Percentiles rank a stretch among this genome's conserved stretches.
Conservation (phyloP, 345 rosid genomes). For the Eutrema japonicum region DNA sequence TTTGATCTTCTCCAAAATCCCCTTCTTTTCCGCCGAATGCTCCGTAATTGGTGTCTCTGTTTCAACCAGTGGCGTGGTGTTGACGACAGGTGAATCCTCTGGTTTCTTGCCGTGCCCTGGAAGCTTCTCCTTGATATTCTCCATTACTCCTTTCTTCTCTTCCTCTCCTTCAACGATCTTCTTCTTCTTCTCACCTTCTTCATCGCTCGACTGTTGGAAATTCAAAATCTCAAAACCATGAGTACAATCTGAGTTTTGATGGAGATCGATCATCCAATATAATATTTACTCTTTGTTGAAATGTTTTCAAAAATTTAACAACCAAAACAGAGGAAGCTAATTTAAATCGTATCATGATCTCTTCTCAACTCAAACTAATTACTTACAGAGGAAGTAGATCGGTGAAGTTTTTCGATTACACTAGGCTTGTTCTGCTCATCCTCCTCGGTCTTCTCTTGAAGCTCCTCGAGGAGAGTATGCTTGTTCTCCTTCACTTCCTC, state of each 20-base stretch:
- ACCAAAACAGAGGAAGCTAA: no score
- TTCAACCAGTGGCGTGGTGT: neutral
- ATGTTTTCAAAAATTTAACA: neutral
- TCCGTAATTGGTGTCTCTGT: conserved; percentile 19
- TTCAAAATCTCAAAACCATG: neutral
- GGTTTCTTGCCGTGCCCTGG: conserved; percentile 45
- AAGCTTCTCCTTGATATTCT: conserved; percentile 68
- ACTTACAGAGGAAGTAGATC: conserved; percentile 94
- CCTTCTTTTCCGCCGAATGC: conserved; percentile 60
- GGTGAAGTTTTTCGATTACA: conserved; percentile 70
- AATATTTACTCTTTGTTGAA: no score
- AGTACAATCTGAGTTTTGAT: neutral
- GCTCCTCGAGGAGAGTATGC: conserved; percentile 55
- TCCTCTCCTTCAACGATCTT: conserved; percentile 47
- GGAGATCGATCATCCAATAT: neutral
- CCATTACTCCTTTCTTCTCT: conserved; percentile 67
- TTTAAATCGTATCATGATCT: no score
- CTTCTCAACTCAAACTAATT: neutral
- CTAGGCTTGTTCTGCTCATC: conserved; percentile 57
- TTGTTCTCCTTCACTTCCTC: conserved; percentile 29
- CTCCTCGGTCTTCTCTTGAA: conserved; percentile 52
- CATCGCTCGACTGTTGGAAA: conserved; percentile 64
- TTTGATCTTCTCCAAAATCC: conserved; percentile 79
- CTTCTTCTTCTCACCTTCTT: conserved; percentile 62
- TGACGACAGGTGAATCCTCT: conserved; percentile 41